A percentile compares a stretch with the other conserved stretches of the same genome.
Conservation (phyloP, 257 asterid genomes). For the Apocynum venetum region DNA sequence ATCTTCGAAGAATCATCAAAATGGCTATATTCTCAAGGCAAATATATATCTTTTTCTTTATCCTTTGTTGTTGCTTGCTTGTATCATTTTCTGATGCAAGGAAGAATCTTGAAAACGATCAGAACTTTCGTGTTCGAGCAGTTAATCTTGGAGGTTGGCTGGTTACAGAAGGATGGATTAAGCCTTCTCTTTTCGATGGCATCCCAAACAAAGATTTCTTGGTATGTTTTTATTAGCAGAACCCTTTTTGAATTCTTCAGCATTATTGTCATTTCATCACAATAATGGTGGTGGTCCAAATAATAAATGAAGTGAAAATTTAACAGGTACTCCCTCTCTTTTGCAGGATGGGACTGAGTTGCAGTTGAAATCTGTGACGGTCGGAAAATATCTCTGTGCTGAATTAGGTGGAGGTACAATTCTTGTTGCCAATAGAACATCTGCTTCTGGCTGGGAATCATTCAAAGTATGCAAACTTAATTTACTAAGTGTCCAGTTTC, state of each 20-base stretch:
- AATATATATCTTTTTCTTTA: not conserved
- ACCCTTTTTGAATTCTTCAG: too few species aligned
- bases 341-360: constrained; percentile 63
- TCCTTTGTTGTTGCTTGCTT: not conserved
- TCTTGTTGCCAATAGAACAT: constrained; percentile 55
- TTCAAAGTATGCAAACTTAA: constrained; percentile 27
- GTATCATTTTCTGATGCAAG: constrained; percentile 6
- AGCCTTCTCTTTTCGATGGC: constrained; percentile 60
- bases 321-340: too few species aligned
- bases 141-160: constrained; percentile 85
- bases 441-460: constrained; percentile 84
- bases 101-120: not conserved
- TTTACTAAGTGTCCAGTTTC: too few species aligned
- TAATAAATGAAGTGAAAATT: too few species aligned
- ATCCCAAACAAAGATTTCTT: constrained; percentile 60
- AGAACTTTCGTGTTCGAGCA: constrained; percentile 42
- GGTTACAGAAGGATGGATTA: constrained; percentile 76
- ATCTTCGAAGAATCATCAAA: not conserved
- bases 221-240: constrained; percentile 20
- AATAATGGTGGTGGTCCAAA: too few species aligned
- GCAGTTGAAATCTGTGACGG: constrained; percentile 55
- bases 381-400: constrained; percentile 54
- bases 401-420: constrained; percentile 70
- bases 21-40: constrained; percentile 2
- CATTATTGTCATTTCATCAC: too few species aligned